Evolutionary conservation across 805 yeast species (phyloP).

Genomic region (Kodamaea kaohsiungensis): DNA sequence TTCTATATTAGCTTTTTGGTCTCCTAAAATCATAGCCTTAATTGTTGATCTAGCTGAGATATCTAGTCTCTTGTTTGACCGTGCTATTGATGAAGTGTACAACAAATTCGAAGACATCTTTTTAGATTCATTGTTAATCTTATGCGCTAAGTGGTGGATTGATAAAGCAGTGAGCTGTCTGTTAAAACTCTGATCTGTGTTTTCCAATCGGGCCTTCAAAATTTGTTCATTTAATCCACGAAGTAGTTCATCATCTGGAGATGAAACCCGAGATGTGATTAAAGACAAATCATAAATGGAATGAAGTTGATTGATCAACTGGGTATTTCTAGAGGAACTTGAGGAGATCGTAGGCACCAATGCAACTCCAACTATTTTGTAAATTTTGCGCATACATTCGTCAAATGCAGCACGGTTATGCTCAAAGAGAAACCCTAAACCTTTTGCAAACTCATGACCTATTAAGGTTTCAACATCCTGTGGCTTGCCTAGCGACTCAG

Average conservation of each 20-base stretch:
- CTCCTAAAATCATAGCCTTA: conserved; percentile 50
- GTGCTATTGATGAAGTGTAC: conserved; percentile 60
- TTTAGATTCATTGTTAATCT: conserved; percentile 27
- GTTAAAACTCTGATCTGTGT: conserved; percentile 49
- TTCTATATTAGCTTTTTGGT: conserved; percentile 61
- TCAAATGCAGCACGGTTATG: conserved; percentile 35
- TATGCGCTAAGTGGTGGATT: conserved; percentile 52
- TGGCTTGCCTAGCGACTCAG: conserved; percentile 46
- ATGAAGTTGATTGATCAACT: conserved; percentile 39
- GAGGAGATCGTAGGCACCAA: conserved; percentile 44
- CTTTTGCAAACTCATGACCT: conserved; percentile 66
- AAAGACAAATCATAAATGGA: conserved; percentile 34
- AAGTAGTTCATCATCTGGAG: conserved; percentile 14
- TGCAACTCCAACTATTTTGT: conserved; percentile 59
- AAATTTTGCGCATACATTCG: conserved; percentile 50
- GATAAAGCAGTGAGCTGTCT: conserved; percentile 61
- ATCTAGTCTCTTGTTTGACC: conserved; percentile 69
- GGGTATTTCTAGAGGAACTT: conserved; percentile 37
- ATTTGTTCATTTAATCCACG: conserved; percentile 19
- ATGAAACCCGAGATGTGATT: conserved; percentile 14
- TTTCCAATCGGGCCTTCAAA: conserved; percentile 29
- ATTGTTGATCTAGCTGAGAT: conserved; percentile 69
- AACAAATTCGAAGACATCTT: conserved; percentile 53
- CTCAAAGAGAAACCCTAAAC: conserved; percentile 47
- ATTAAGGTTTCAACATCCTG: conserved; percentile 54